A percentile compares a stretch with the other conserved stretches of the same genome.
These are phyloP conservation scores for Yarrowia phangngaensis DNA, from an alignment of 805 yeast genomes.

Conservation along the genomic window DNA sequence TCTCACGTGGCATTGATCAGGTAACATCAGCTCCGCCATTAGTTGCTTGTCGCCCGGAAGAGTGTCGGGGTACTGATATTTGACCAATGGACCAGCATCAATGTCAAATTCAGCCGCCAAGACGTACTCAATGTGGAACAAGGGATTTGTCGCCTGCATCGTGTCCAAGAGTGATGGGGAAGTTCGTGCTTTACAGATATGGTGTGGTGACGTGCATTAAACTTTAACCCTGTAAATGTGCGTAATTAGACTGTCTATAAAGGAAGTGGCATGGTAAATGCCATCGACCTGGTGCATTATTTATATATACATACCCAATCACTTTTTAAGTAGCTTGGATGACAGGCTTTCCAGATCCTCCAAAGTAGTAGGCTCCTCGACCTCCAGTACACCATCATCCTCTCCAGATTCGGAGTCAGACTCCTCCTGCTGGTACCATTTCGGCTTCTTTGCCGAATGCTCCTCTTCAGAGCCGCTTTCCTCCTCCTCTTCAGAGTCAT, in stretches of 20 bases:
- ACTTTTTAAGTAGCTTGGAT: conserved; percentile 32
- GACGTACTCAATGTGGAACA: conserved; percentile 50
- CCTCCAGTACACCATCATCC: conserved; percentile 53
- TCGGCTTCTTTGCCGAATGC: conserved; percentile 39
- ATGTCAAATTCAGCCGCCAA: conserved; percentile 77
- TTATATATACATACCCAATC: conserved; percentile 11
- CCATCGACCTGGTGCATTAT: too few species aligned
- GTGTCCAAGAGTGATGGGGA: conserved; percentile 9
- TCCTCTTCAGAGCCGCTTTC: conserved; percentile 38
- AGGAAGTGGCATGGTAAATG: too few species aligned
- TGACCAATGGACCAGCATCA: conserved; percentile 64
- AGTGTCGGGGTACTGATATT: conserved; percentile 54
- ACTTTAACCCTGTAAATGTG: too few species aligned
- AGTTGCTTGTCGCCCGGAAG: conserved; percentile 33
- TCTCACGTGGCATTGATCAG: conserved; percentile 56
- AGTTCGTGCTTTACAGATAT: background rate
- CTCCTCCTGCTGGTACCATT: conserved; percentile 43
- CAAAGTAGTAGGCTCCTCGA: conserved; percentile 83
- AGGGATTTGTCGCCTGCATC: conserved; percentile 18
- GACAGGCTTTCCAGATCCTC: conserved; percentile 82
- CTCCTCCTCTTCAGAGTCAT: conserved; percentile 29
- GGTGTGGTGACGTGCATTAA: background rate
- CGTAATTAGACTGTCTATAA: too few species aligned
- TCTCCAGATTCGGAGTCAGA: conserved; percentile 36
- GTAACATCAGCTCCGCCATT: conserved; percentile 57